Percentiles rank a stretch among this genome's conserved stretches.
These are phyloP conservation scores for Cryphonectria radicalis DNA, from an alignment of 2,329 filamentous ascomycete genomes.

Conservation along the genomic window DNA sequence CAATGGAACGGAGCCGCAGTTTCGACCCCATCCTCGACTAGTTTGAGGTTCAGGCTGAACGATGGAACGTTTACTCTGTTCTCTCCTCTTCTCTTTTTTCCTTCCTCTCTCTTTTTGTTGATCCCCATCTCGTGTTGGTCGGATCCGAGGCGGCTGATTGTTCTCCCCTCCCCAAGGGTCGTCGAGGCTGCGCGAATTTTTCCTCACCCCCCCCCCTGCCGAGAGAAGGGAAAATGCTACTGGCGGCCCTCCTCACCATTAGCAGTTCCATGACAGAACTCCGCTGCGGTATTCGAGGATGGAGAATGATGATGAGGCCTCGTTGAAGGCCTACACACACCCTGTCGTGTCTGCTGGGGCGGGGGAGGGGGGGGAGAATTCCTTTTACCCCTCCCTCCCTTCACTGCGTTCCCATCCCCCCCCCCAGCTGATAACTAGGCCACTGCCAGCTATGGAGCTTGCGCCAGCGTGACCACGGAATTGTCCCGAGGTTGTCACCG, in stretches of 20 bases:
- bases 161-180: slow-evolving; percentile 8
- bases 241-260: background rate
- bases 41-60: background rate
- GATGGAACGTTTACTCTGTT: background rate
- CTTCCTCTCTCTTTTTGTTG: slow-evolving; percentile 4
- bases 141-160: slow-evolving; percentile 12
- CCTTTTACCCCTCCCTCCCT: background rate
- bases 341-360: background rate
- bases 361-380: background rate
- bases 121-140: slow-evolving; percentile 20
- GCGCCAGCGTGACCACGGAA: background rate
- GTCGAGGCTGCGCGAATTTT: background rate
- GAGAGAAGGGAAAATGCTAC: background rate
- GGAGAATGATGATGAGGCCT: background rate
- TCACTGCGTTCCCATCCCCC: background rate
- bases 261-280: background rate
- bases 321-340: background rate
- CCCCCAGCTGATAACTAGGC: background rate
- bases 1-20: background rate
- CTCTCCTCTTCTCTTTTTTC: background rate
- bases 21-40: background rate
- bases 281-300: background rate
- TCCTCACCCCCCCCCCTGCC: background rate
- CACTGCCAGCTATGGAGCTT: background rate
- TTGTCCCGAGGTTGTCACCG: background rate